Evolutionary conservation across 345 rosid species (phyloP), one percentile per base, ranked within the genome.

Genomic region (Pugionium cornutum): DNA sequence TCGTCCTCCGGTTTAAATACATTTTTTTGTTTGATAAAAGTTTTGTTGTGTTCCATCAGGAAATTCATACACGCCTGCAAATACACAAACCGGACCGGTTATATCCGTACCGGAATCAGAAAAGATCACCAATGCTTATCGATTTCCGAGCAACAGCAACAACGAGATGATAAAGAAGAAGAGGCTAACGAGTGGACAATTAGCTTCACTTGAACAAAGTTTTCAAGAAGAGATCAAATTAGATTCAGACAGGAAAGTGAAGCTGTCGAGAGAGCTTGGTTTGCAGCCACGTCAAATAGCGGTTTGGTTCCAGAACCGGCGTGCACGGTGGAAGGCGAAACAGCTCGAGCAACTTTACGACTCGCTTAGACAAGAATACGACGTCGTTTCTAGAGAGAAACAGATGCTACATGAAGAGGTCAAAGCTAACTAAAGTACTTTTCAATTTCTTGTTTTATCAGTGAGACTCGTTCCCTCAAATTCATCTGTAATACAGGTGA

Each of bases 291-390:
- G 98, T 58, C 96, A 92, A 78, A 80, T 89, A 48, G 95, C 96
- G 7, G 89, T 92, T 46, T 92, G 98, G 98, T 91, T 91, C 75
- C 98, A 89, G 53, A 89, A 87, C 76, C 80, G 90, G 41, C 87
- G 96, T 11, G 92, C 96, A 28, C 56, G 96, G 11, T 92, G 98
- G 98, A 92, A 89, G 69, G 77, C 86, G 2, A 89, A 89, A 79
- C 92, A 87, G 63, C 90, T 92, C 7, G 96, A 89, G 73, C 85
- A 83, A 56, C 72, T 84, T 9, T 91, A 91, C 40, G 90, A 89
- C 51, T 33, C 83, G 0, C 89, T 91, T 9, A 85, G 85, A 65
- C 83, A 76, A 39, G 96, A 91, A 56, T 91, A 69, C 58, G 88
- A 85, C 47, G 76, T 50, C 51, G 80, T 89, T 44, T 83, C 84